A percentile compares a stretch with the other conserved stretches of the same genome.
Conservation (phyloP, 1,139 yeast species). For the Suzukiozyma palmioleophila region DNA sequence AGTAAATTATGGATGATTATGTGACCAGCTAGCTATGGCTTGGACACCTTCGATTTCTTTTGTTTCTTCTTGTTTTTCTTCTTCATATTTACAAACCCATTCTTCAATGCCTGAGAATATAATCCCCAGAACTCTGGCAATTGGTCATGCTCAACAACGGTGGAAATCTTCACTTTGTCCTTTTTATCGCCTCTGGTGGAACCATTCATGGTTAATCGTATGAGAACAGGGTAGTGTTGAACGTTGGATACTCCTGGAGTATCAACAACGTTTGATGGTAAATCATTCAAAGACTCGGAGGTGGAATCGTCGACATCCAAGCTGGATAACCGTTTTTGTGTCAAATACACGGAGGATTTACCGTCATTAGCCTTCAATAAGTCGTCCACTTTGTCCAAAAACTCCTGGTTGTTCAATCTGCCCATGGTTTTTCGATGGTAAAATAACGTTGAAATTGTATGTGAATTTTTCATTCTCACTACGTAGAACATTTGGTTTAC, state of each 20-base stretch:
- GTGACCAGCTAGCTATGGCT: slow-evolving; percentile 7
- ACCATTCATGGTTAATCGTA: slow-evolving; percentile 61
- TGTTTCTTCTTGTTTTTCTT: slow-evolving; percentile 51
- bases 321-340: slow-evolving; percentile 38
- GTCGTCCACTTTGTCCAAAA: slow-evolving; percentile 27
- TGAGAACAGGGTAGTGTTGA: slow-evolving; percentile 42
- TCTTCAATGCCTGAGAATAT: slow-evolving; percentile 60
- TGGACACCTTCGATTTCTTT: slow-evolving; percentile 34
- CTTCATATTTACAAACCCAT: slow-evolving; percentile 50
- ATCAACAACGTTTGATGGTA: slow-evolving; percentile 34
- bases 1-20: neutral
- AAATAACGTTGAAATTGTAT: neutral
- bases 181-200: slow-evolving; percentile 29
- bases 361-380: slow-evolving; percentile 31
- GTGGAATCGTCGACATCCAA: slow-evolving; percentile 16
- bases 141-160: slow-evolving; percentile 54
- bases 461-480: slow-evolving; percentile 2
- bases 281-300: slow-evolving; percentile 17
- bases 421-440: slow-evolving; percentile 19
- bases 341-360: slow-evolving; percentile 37
- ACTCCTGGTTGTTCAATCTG: slow-evolving; percentile 36
- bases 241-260: slow-evolving; percentile 15
- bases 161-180: slow-evolving; percentile 53
- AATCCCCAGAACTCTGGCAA: slow-evolving; percentile 68
- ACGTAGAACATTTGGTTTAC: no score